phyloP scores from a whole-genome alignment of 1,284 basidiomycete species.

The Termitomyces sp. region DNA sequence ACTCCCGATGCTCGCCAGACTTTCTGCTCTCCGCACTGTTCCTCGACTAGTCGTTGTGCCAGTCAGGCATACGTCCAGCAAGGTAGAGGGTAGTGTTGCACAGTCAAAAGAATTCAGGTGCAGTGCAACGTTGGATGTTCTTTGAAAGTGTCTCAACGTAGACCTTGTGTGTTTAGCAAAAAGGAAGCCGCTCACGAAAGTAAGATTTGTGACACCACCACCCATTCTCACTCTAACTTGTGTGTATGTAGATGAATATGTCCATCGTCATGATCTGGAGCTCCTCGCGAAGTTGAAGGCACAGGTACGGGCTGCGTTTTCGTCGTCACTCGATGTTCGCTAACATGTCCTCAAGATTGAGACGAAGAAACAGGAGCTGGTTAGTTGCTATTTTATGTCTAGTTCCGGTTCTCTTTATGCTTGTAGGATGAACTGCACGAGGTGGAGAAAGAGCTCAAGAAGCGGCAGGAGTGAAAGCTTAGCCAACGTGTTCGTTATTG shows the following conservation, averaged over 20 bases:
- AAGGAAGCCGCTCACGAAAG: constrained; percentile 74
- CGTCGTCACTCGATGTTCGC: neutral
- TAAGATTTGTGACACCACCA: constrained; percentile 20
- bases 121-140: constrained; percentile 16
- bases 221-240: neutral
- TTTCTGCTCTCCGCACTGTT: constrained; percentile 40
- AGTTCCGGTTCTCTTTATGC: neutral
- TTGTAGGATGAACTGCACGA: constrained; percentile 22
- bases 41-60: constrained; percentile 32
- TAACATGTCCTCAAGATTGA: constrained; percentile 40
- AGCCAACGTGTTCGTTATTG: neutral
- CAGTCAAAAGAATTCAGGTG: constrained; percentile 52
- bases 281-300: constrained; percentile 49
- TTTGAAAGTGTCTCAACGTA: constrained; percentile 16
- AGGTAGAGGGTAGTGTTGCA: constrained; percentile 50
- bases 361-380: constrained; percentile 53
- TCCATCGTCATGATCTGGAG: constrained; percentile 46
- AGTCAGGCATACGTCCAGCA: constrained; percentile 36
- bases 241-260: constrained; percentile 46
- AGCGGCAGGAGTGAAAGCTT: constrained; percentile 1
- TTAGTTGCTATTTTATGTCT: constrained; percentile 22
- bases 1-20: constrained; percentile 42
- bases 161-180: constrained; percentile 39
- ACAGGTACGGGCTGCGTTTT: constrained; percentile 36
- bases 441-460: constrained; percentile 19